Evolutionary conservation across 2,329 filamentous ascomycete genomes (phyloP), one percentile per base, ranked within the genome.

Genomic region (Zarea fungicola): DNA sequence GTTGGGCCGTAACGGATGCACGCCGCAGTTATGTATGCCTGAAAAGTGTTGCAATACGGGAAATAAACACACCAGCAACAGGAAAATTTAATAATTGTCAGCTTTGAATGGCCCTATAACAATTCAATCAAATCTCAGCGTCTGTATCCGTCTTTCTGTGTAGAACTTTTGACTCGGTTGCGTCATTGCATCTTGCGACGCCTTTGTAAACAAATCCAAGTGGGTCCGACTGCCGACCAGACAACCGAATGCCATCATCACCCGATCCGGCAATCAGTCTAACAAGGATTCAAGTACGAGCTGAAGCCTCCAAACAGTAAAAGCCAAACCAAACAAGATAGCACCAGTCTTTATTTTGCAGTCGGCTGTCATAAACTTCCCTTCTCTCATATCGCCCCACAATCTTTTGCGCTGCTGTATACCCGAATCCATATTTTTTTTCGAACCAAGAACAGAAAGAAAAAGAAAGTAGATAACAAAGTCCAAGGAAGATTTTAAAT

Each of bases 311-410:
- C n/a, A n/a, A n/a, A n/a, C n/a, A n/a, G n/a, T n/a, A n/a, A n/a
- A n/a, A n/a, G n/a, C 11, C 4, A 6, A 6, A 10, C 14, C 10
- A 16, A 21, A 36, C 42, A 44, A 32, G n/a, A 36, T 26, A 48
- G 32, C 41, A 48, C 34, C 44, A 48, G 36, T 48, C 44, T 48
- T 48, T 29, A 29, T 29, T 37, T 46, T 48, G 35, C 44, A 40
- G 44, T 34, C 18, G 23, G 40, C 36, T 41, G 36, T 48, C 26
- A 32, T 40, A 40, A 37, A 25, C 31, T 41, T n/a, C n/a, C 36
- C 36, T n/a, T 48, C 26, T 7, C 36, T 48, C n/a, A 41, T 26
- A 25, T 48, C n/a, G 28, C 36, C 32, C 44, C 44, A 7, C 26
- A 41, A 48, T 48, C 36, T 41, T 48, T 40, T 48, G n/a, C 41